Percentiles rank a stretch among this genome's conserved stretches.
Conservation (phyloP, 2,329 filamentous ascomycete species). For the Seiridium unicorne region DNA sequence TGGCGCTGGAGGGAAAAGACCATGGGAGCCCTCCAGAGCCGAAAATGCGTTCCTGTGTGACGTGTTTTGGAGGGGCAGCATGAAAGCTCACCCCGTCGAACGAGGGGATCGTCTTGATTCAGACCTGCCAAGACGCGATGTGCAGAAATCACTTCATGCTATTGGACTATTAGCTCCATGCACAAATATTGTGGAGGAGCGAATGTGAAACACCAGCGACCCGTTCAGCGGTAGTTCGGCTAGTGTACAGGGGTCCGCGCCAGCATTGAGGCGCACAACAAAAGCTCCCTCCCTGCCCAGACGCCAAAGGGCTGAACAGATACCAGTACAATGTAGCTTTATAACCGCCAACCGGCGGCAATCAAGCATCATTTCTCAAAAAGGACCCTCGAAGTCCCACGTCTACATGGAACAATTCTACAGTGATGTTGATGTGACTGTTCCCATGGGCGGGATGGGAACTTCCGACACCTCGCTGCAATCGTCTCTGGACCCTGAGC, state of each 20-base stretch:
- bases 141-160: background rate
- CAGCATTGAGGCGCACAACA: too few species aligned
- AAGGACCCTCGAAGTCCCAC: too few species aligned
- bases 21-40: background rate
- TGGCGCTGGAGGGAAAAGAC: background rate
- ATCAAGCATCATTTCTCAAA: too few species aligned
- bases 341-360: too few species aligned
- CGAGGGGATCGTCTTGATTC: slow-evolving; percentile 9
- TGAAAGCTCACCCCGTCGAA: slow-evolving; percentile 6
- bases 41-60: background rate
- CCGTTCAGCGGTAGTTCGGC: too few species aligned
- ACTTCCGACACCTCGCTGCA: background rate
- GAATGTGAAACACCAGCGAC: slow-evolving; percentile 1
- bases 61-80: slow-evolving; percentile 8
- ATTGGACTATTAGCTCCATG: slow-evolving; percentile 1
- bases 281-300: too few species aligned
- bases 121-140: slow-evolving; percentile 8
- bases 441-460: background rate
- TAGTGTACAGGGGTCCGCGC: too few species aligned
- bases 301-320: too few species aligned
- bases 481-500: background rate
- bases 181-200: slow-evolving; percentile 1
- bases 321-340: too few species aligned
- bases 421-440: too few species aligned
- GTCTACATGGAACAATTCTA: too few species aligned